A percentile compares a stretch with the other conserved stretches of the same genome.
phyloP scores from a whole-genome alignment of 768 basidiomycete species.

The Leccinum fibrillosum region DNA sequence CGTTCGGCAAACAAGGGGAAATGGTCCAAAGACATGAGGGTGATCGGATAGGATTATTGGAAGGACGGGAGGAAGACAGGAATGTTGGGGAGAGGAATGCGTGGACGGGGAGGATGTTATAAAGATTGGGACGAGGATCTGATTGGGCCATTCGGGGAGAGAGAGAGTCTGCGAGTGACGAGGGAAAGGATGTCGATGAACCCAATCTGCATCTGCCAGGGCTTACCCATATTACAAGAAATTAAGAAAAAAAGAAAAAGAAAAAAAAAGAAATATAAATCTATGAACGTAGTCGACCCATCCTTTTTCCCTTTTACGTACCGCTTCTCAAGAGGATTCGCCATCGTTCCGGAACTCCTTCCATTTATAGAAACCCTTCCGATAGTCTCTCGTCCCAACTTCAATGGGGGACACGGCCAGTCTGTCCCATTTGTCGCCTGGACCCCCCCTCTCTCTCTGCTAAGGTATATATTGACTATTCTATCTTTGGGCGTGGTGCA shows the following conservation, averaged over 20 bases:
- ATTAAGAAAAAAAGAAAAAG: not conserved
- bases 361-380: constrained; percentile 8
- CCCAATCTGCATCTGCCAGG: constrained; percentile 18
- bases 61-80: constrained; percentile 11
- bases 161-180: not conserved
- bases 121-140: constrained; percentile 27
- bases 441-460: not conserved
- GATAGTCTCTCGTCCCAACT: not conserved
- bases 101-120: constrained; percentile 22
- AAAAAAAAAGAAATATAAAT: not conserved
- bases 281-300: not conserved
- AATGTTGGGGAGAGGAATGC: not conserved
- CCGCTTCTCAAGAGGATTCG: constrained; percentile 20
- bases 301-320: constrained; percentile 15
- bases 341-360: constrained; percentile 1
- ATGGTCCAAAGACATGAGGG: constrained; percentile 33
- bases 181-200: constrained; percentile 10
- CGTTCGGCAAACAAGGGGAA: constrained; percentile 31
- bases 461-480: not conserved
- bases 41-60: not conserved
- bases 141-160: constrained; percentile 16
- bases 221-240: not conserved
- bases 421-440: not conserved
- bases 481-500: constrained; percentile 2
- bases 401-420: constrained; percentile 3